Evolutionary conservation across 1,284 basidiomycete species (phyloP).

Genomic region (Ustilago shanxiensis): DNA sequence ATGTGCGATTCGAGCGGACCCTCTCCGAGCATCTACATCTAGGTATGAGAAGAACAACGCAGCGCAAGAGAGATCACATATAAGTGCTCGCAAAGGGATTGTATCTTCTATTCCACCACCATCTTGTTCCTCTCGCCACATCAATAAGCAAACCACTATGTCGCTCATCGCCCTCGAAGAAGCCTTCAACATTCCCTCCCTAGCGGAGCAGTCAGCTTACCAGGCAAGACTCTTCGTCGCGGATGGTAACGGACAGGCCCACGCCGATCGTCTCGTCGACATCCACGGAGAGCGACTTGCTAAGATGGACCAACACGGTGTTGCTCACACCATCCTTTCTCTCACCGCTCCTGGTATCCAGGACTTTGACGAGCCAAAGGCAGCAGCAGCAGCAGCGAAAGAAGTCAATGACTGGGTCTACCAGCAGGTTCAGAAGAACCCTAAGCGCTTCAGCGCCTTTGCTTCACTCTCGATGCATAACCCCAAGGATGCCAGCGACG

Average conservation of each 20-base stretch:
- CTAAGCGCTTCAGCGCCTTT: conserved; percentile 68
- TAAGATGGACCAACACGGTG: conserved; percentile 64
- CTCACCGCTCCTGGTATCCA: conserved; percentile 65
- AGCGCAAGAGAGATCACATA: background rate
- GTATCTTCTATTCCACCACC: background rate
- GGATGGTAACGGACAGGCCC: conserved; percentile 48
- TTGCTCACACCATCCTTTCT: conserved; percentile 62
- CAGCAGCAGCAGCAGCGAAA: conserved; percentile 51
- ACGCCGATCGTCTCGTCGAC: conserved; percentile 53
- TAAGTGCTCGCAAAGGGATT: background rate
- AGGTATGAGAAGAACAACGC: background rate
- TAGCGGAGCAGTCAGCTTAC: conserved; percentile 52
- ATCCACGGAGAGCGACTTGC: conserved; percentile 59
- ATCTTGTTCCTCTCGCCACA: background rate
- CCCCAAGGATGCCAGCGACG: conserved; percentile 65
- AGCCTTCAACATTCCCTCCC: conserved; percentile 51
- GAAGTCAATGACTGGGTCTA: conserved; percentile 64
- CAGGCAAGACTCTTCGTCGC: conserved; percentile 51
- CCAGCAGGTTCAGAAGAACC: conserved; percentile 61
- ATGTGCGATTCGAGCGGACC: conserved; percentile 18
- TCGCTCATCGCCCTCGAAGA: conserved; percentile 52
- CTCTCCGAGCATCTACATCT: conserved; percentile 7
- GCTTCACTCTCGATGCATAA: conserved; percentile 70
- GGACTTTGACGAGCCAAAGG: conserved; percentile 60
- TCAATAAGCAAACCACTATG: conserved; percentile 5